Evolutionary conservation across 2,329 filamentous ascomycete genomes (phyloP).

Genomic region (Atkinsonella texensis): DNA sequence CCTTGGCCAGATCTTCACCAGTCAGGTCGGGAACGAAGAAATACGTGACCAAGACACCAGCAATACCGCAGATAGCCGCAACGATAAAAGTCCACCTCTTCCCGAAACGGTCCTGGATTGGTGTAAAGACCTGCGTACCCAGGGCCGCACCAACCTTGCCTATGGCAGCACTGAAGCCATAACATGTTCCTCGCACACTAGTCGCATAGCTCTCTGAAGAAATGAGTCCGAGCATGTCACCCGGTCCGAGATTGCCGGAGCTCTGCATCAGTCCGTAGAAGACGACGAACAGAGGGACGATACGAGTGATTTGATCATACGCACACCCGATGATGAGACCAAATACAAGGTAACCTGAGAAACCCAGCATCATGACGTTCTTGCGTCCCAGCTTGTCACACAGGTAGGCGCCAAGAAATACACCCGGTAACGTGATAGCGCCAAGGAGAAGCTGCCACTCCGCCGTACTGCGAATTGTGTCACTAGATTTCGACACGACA

Average conservation of each 20-base stretch:
- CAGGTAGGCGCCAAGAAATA: constrained; percentile 35
- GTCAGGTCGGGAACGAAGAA: constrained; percentile 34
- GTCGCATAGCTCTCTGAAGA: constrained; percentile 40
- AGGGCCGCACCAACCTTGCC: constrained; percentile 40
- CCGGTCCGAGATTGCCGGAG: constrained; percentile 36
- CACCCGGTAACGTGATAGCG: constrained; percentile 33
- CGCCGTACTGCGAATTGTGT: constrained; percentile 28
- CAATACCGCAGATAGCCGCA: constrained; percentile 36
- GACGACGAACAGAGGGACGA: constrained; percentile 20
- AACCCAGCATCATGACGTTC: constrained; percentile 38
- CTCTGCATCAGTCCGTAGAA: constrained; percentile 40
- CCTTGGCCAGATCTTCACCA: constrained; percentile 29
- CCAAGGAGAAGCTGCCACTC: constrained; percentile 37
- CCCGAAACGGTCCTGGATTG: constrained; percentile 31
- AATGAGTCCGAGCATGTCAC: constrained; percentile 37
- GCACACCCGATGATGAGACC: constrained; percentile 38
- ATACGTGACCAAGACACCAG: constrained; percentile 33
- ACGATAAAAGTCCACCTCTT: constrained; percentile 41
- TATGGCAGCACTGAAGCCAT: constrained; percentile 37
- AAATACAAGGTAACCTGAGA: constrained; percentile 36
- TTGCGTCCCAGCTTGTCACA: constrained; percentile 36
- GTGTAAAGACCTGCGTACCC: constrained; percentile 37
- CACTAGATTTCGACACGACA: constrained; percentile 20
- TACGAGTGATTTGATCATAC: constrained; percentile 34
- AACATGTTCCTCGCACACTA: constrained; percentile 37